Evolutionary conservation across 2,329 filamentous ascomycete genomes (phyloP).

Genomic region (Fusarium irregulare): DNA sequence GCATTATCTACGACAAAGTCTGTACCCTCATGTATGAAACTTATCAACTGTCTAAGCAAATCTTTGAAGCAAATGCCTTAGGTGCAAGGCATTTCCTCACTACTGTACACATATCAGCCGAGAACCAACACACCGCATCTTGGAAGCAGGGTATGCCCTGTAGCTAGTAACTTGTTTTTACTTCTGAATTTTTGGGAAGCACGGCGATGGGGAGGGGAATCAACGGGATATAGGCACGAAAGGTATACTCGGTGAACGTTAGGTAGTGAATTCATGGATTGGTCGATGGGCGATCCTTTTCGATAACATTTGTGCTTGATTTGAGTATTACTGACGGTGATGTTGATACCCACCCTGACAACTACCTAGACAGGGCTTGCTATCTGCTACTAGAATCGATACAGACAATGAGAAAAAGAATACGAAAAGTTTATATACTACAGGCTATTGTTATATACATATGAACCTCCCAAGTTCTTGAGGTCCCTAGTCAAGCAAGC

Average conservation of each 20-base stretch:
- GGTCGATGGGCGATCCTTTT: slow-evolving; percentile 33
- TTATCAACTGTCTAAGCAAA: slow-evolving; percentile 29
- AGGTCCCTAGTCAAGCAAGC: slow-evolving; percentile 4
- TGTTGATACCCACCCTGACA: not conserved
- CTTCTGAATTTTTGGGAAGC: slow-evolving; percentile 40
- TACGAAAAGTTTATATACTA: slow-evolving; percentile 29
- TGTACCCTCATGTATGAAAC: slow-evolving; percentile 39
- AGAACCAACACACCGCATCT: slow-evolving; percentile 32
- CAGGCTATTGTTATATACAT: slow-evolving; percentile 21
- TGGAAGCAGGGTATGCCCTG: slow-evolving; percentile 33
- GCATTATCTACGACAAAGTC: slow-evolving; percentile 1
- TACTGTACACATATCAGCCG: slow-evolving; percentile 37
- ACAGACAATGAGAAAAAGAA: not conserved
- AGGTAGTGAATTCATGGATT: slow-evolving; percentile 43
- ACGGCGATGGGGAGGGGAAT: slow-evolving; percentile 40
- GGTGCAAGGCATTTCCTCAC: slow-evolving; percentile 8
- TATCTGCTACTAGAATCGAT: not conserved
- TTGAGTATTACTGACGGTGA: not conserved
- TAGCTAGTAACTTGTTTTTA: slow-evolving; percentile 38
- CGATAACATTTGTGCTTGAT: not conserved
- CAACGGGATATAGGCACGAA: slow-evolving; percentile 42
- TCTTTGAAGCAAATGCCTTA: slow-evolving; percentile 15
- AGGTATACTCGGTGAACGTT: slow-evolving; percentile 42
- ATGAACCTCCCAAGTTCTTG: not conserved
- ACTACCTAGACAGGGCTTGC: not conserved